Conservation (phyloP, 208 protist genomes). For the Borovskyia barvae region DNA sequence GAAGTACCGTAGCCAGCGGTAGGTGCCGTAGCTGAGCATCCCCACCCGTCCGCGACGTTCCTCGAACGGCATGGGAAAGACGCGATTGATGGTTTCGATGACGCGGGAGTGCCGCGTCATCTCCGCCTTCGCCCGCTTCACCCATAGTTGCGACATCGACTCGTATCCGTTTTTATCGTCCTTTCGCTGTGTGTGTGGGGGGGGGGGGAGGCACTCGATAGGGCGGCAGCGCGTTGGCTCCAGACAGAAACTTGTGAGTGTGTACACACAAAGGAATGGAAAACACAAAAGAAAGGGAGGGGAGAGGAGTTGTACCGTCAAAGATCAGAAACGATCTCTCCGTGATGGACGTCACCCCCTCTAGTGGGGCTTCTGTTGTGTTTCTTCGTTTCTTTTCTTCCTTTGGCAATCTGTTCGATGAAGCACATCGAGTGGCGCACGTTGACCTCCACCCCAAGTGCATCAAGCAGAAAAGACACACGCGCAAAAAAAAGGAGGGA, state of each 20-base stretch:
- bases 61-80: slow-evolving; percentile 86
- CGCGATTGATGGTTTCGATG: slow-evolving; percentile 79
- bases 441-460: no score
- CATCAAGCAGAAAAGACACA: no score
- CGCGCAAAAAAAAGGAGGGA: no score
- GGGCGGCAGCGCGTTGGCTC: no score
- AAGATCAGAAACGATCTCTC: not conserved
- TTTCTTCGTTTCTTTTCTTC: not conserved
- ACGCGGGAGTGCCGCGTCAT: slow-evolving; percentile 79
- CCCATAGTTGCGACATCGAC: slow-evolving; percentile 83
- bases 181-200: no score
- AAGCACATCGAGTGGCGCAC: no score
- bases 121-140: slow-evolving; percentile 87
- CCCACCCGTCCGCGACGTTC: slow-evolving; percentile 80
- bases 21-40: slow-evolving; percentile 84
- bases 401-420: no score
- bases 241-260: no score
- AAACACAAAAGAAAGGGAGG: not conserved
- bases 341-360: not conserved
- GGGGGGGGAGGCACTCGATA: no score
- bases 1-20: slow-evolving; percentile 81
- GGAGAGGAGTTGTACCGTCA: not conserved
- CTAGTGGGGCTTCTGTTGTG: not conserved
- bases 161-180: not conserved
- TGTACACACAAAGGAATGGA: not conserved